Conservation (phyloP, 306 rosid genomes). For the Malus asiatica region DNA sequence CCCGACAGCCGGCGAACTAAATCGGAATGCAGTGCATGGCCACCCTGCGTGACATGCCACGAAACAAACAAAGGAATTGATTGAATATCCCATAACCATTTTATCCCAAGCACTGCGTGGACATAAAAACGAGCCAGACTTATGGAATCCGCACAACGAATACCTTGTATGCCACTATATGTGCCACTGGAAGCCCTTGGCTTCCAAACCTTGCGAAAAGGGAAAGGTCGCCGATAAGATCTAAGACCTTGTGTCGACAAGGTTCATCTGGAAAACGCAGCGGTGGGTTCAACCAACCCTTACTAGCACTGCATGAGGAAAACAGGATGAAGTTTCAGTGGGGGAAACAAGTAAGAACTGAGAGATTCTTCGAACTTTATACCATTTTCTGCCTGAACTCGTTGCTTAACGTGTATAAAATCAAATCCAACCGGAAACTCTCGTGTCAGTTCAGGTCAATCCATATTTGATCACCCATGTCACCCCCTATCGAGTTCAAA, state of each 20-base stretch:
- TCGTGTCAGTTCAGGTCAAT: not conserved
- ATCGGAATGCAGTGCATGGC: conserved; percentile 70
- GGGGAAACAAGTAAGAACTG: not conserved
- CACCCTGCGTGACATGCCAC: conserved; percentile 45
- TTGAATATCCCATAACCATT: conserved; percentile 2
- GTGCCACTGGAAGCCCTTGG: conserved; percentile 93
- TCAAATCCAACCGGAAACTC: not conserved
- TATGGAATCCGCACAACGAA: conserved; percentile 1
- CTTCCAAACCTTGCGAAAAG: conserved; percentile 68
- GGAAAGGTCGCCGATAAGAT: conserved; percentile 89
- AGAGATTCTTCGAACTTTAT: too few species aligned
- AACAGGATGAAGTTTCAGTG: not conserved
- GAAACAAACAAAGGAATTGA: not conserved
- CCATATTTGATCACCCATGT: not conserved
- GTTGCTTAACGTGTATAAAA: not conserved
- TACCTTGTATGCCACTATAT: conserved; percentile 72
- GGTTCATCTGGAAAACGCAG: conserved; percentile 78
- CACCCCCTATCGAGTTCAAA: not conserved
- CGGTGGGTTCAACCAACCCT: conserved; percentile 92
- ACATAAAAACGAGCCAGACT: not conserved
- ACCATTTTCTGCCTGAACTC: not conserved
- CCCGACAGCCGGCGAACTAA: conserved; percentile 42
- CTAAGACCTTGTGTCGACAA: conserved; percentile 83
- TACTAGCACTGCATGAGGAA: conserved; percentile 38
- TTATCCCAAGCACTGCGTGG: not conserved